Base-by-base conservation (phyloP, 805 yeast species). In the Zygoascus bituminiphila region DNA sequence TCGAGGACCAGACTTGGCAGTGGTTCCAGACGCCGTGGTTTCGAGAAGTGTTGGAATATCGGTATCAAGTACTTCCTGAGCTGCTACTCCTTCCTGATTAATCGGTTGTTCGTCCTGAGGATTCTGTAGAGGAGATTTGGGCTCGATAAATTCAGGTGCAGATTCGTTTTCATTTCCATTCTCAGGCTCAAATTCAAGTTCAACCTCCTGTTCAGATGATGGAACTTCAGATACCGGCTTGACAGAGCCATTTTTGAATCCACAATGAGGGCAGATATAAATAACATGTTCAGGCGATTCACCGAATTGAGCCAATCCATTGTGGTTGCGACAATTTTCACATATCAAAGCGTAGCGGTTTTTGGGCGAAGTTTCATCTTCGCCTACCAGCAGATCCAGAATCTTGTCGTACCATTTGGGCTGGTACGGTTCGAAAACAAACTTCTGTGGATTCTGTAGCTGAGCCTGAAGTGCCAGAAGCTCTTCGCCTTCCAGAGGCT, bases 231-330 rank as follows among this genome's bases (percentile, higher is more conserved):
- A n/a, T n/a, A n/a, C n/a, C n/a, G n/a, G 33, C 33, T 29, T 29
- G 10, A 29, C 33, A 29, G 33, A 9, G 14, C 56, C 56, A 36
- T 53, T 53, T 23, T 31, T 19, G 25, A 21, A 22, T 9, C 48
- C 43, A 42, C 95, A 85, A 20, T 65, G 64, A 7, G 88, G 84
- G 66, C 95, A 86, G 1, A 69, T 59, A 57, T 81, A 86, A 45
- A 63, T 65, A 7, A 84, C 78, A 4, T 62, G 58, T 1, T 55
- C 57, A 0, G 91, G 82, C 2, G 61, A 51, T 51, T 73, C 66
- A 6, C 83, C 82, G 1, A 85, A 88, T 3, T 88, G 85, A 0
- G 94, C 94, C 41, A 86, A 70, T 1, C 95, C 95, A 59, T 87
- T 86, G 63, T 86, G 94, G 15, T 70, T 71, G 20, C 63, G 67